A percentile compares a stretch with the other conserved stretches of the same genome.
Evolutionary conservation across 2,329 filamentous ascomycete genomes (phyloP).

Genomic region (Epichloe bromicola): DNA sequence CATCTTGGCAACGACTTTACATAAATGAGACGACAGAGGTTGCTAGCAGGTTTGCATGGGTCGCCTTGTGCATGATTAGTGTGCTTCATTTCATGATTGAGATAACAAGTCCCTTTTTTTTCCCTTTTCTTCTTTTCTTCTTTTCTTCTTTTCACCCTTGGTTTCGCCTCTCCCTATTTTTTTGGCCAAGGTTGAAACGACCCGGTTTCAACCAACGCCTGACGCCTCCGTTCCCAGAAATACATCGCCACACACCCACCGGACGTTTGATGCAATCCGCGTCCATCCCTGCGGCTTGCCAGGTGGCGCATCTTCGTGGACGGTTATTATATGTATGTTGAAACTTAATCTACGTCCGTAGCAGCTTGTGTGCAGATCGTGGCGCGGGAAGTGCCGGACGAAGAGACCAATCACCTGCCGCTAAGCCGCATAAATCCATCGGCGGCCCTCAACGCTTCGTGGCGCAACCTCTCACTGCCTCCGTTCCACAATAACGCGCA

Average conservation of each 20-base stretch:
- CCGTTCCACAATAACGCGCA: background rate
- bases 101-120: background rate
- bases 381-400: background rate
- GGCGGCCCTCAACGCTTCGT: too few species aligned
- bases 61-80: background rate
- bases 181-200: background rate
- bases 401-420: background rate
- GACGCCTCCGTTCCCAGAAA: background rate
- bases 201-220: background rate
- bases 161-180: background rate
- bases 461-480: background rate
- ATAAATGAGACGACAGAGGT: background rate
- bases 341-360: background rate
- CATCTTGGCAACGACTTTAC: background rate
- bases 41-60: background rate
- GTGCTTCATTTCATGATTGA: too few species aligned
- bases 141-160: background rate
- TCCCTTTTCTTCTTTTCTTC: background rate
- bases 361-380: background rate
- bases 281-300: background rate
- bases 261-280: background rate
- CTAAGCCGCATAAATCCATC: background rate
- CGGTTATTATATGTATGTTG: background rate
- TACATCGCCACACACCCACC: background rate
- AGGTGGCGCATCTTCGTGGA: background rate